Evolutionary conservation across 1,284 basidiomycete genomes (phyloP).

Genomic region (Mycosarcoma maydis): DNA sequence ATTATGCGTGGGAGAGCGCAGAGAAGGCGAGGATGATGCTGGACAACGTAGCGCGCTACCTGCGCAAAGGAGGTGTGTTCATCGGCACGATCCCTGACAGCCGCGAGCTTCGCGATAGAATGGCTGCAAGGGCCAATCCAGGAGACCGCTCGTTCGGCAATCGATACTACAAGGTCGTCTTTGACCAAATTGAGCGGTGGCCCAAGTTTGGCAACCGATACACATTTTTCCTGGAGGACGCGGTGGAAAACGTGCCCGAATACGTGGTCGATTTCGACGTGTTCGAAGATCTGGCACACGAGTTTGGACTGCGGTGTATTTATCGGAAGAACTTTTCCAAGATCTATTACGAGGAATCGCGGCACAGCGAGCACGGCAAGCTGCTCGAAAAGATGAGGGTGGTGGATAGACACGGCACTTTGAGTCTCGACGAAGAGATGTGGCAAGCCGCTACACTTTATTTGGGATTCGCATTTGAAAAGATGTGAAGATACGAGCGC

Average conservation of each 20-base stretch:
- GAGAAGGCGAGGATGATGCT: conserved; percentile 90
- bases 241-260: conserved; percentile 91
- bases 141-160: conserved; percentile 81
- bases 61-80: conserved; percentile 85
- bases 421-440: conserved; percentile 54
- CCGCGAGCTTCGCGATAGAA: conserved; percentile 76
- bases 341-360: conserved; percentile 52
- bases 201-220: conserved; percentile 85
- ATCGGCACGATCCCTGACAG: conserved; percentile 89
- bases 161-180: conserved; percentile 85
- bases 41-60: conserved; percentile 83
- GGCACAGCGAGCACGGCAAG: conserved; percentile 25
- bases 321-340: conserved; percentile 82
- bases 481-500: conserved; percentile 19
- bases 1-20: conserved; percentile 94
- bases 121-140: conserved; percentile 76
- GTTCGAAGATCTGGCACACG: conserved; percentile 83
- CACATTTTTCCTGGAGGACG: conserved; percentile 90
- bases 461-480: conserved; percentile 63
- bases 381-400: conserved; percentile 53
- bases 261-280: conserved; percentile 94
- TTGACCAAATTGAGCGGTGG: conserved; percentile 72
- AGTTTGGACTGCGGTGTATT: conserved; percentile 79
- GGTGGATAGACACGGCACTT: conserved; percentile 35
- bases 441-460: conserved; percentile 63